Base-by-base conservation (phyloP, 2,329 filamentous ascomycete species). In the Aspergillus ochraceoroseus region DNA sequence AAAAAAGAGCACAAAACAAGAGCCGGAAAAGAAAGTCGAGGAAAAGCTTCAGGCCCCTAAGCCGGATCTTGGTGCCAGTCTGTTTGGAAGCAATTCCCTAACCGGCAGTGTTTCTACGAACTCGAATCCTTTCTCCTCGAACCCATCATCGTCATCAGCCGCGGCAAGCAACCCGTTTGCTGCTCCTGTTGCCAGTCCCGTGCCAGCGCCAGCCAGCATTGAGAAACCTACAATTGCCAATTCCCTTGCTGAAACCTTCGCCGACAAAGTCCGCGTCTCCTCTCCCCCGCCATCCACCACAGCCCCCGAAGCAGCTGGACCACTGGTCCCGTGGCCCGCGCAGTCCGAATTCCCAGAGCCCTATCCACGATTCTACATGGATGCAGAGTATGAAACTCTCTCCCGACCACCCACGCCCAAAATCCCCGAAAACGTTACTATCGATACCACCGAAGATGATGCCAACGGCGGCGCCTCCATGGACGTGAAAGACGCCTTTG, bases 321-420 rank as follows among this genome's bases (percentile, higher is more conserved):
- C 77, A 0, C 68, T 75, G 1, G 78, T 87, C 51, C 83, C 87
- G 6, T 96, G 89, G 89, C 90, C 90, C 0, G 59, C 74, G 8
- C 67, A 72, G 26, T 72, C 78, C 1, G 66, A 74, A 0, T 82
- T 85, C 51, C 85, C 87, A 0, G 46, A 71, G 1, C 72, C 87
- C 0, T 96, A 89, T 65, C 83, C 87, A 0, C 69, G 76, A 19
- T 85, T 83, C 58, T 86, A 87, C 69, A 79, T 90, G 30, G 92
- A 96, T 53, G 90, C 90, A 36, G 90, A 95, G 58, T 94, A 87
- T 66, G 92, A 98, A 65, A 85, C 84, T 3, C 76, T 96, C 17
- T 86, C 80, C 51, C 66, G 66, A 7, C 65, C 55, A 2, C 74
- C 76, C 0, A 65, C 66, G 19, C 74, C 75, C 29, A 73, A 68